phyloP scores from a whole-genome alignment of 306 rosid species.

The Delonix regia region DNA sequence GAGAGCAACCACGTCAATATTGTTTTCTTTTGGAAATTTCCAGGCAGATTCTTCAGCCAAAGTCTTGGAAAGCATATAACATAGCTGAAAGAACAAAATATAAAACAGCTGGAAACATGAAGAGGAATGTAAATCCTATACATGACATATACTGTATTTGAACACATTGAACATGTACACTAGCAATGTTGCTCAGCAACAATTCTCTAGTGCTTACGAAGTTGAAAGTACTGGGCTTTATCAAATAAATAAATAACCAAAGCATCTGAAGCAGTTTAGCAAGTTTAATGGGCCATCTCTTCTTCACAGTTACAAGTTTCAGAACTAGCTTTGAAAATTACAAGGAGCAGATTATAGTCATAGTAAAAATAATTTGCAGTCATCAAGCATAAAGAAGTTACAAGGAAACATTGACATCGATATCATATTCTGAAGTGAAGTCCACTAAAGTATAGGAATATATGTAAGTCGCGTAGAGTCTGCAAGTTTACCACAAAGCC shows the following conservation, averaged over 20 bases:
- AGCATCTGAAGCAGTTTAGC: slow-evolving; percentile 20
- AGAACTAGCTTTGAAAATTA: background rate
- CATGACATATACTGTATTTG: background rate
- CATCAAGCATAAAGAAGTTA: background rate
- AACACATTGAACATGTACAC: background rate
- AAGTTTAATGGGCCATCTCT: background rate
- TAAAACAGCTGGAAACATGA: slow-evolving; percentile 5
- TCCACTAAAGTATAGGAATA: background rate
- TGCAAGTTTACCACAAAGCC: background rate
- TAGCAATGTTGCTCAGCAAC: background rate
- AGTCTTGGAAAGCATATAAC: slow-evolving; percentile 86
- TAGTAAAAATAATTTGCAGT: no score
- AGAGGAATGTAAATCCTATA: background rate
- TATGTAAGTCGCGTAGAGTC: background rate
- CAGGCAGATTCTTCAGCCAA: slow-evolving; percentile 88
- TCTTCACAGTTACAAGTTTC: background rate
- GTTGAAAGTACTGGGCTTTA: background rate
- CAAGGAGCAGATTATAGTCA: background rate
- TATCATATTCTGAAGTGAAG: background rate
- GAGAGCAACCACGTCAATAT: slow-evolving; percentile 70
- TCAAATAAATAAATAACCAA: background rate
- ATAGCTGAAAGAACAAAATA: slow-evolving; percentile 49
- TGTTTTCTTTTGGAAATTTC: slow-evolving; percentile 72
- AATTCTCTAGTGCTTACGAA: background rate
- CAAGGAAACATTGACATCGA: background rate